Base-by-base conservation (phyloP, 257 asterid species). In the Solanum stenotomum region DNA sequence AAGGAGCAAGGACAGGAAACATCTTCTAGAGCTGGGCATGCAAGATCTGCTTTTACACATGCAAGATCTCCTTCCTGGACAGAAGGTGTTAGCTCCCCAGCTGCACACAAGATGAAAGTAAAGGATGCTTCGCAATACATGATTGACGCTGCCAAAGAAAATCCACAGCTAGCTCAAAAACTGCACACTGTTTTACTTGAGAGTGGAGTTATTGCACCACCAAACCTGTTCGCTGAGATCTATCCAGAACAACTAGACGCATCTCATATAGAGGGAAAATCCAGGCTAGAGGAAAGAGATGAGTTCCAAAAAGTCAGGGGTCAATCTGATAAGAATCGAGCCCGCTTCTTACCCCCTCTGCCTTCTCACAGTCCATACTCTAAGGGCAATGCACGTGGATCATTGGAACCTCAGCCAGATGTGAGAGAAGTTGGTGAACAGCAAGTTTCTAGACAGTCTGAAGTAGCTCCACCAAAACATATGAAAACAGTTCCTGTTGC, bases 1-100 rank as follows among this genome's bases (percentile, higher is more conserved):
- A 90, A 91, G 91, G 93, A 90, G 81, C 68, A 90, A 74, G 85
- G 88, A 77, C 72, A 88, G 88, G 95, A 91, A 82, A 71, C 89
- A 85, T 91, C 92, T 22, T 85, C 84, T 79, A 92, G 96, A 91
- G 90, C 94, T 77, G 90, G 49, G 90, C 92, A 93, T 89, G 71
- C 86, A 49, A 82, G 86, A 31, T 82, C 86, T 29, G 90, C 94
- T 88, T 90, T 87, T 87, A 76, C 96, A 88, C 98, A 95, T 87
- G 96, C 96, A 86, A 91, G 98, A 89, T 97, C 99, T 87, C 99
- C 99, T 74, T 97, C 99, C 13, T 97, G 99, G 99, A 97, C 99
- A 52, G 98, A 97, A 94, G 99, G 98, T 61, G 94, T 95, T 85
- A 95, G 98, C 91, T 94, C 98, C 68, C 98, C 98, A 31, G 98